Conservation (phyloP, 768 basidiomycete species). For the Serendipita sp. region DNA sequence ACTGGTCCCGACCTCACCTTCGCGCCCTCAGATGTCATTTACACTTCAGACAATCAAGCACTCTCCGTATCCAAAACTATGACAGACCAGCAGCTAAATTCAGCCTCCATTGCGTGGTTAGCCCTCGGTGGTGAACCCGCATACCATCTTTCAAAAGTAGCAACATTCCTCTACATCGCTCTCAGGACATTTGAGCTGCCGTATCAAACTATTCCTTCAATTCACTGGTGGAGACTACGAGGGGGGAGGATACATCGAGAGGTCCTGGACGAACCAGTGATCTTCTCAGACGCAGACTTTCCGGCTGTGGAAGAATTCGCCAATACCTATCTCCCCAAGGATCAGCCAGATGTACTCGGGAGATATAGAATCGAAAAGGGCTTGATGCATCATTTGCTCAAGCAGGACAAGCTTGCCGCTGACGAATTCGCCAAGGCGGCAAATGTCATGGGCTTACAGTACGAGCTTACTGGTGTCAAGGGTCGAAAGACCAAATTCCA, state of each 20-base stretch:
- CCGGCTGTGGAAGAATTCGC: slow-evolving; percentile 22
- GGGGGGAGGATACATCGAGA: slow-evolving; percentile 42
- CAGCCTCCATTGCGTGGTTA: slow-evolving; percentile 55
- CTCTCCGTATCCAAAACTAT: slow-evolving; percentile 19
- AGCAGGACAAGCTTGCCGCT: slow-evolving; percentile 62
- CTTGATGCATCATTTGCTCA: slow-evolving; percentile 57
- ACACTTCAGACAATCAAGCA: slow-evolving; percentile 24
- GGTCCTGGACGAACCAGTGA: slow-evolving; percentile 70
- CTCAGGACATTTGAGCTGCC: slow-evolving; percentile 47
- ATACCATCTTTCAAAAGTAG: slow-evolving; percentile 67
- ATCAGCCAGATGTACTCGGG: slow-evolving; percentile 39
- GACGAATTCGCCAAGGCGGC: slow-evolving; percentile 67
- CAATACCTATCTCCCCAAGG: slow-evolving; percentile 21
- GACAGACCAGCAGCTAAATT: slow-evolving; percentile 39
- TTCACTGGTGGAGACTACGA: slow-evolving; percentile 77
- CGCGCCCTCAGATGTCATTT: slow-evolving; percentile 25
- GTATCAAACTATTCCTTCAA: slow-evolving; percentile 34
- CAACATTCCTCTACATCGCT: slow-evolving; percentile 61
- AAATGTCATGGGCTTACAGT: slow-evolving; percentile 60
- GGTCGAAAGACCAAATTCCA: slow-evolving; percentile 95
- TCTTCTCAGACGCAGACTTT: slow-evolving; percentile 28
- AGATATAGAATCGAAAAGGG: slow-evolving; percentile 62
- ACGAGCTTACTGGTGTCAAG: slow-evolving; percentile 81
- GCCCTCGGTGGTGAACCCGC: slow-evolving; percentile 85
- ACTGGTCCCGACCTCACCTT: slow-evolving; percentile 78